Base-by-base conservation (phyloP, 2,329 filamentous ascomycete genomes). In the Colletotrichum incanum region DNA sequence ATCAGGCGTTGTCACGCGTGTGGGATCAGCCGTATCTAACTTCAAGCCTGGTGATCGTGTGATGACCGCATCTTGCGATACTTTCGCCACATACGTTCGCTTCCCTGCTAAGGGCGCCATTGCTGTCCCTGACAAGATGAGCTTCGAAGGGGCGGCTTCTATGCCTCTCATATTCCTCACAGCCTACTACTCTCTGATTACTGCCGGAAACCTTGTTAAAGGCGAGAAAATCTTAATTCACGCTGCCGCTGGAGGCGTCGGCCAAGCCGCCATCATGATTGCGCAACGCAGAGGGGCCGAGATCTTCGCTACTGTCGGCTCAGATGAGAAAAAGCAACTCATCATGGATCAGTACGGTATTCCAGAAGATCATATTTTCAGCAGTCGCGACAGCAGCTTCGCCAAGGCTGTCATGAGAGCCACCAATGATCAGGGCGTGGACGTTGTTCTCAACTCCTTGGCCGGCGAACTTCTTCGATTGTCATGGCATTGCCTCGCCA, bases 401-500 rank as follows among this genome's bases (percentile, higher is more conserved):
- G 74, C 76, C 0, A 63, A 76, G 0, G 79, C 76, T 0, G 75
- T 84, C 26, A 77, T 77, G 74, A 61, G 71, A 2, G 68, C 74
- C 0, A 84, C 82, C 0, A 71, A 65, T 0, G 77, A 77, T 8
- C 61, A 62, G 7, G 82, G 83, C 4, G 80, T 83, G 1, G 80
- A 84, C 31, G 73, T 83, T 0, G 77, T 83, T 0, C 62, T 84
- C 8, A 84, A 86, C 76, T 85, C 84, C 0, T 78, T 87, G 0
- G 75, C 82, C 1, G 85, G 85, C 0, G 84, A 86, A 18, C 75
- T 79, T 1, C 75, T 86, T 1, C 79, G 80, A 1, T 82, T 83
- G 49, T 83, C 85, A 0, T 87, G 83, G 84, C 78, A 80, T 6
- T 85, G 82, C 63, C 76, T 88, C 9, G 83, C 83, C 50, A 79